Conservation (phyloP, 1,284 basidiomycete genomes). For the Inonotus obliquus region DNA sequence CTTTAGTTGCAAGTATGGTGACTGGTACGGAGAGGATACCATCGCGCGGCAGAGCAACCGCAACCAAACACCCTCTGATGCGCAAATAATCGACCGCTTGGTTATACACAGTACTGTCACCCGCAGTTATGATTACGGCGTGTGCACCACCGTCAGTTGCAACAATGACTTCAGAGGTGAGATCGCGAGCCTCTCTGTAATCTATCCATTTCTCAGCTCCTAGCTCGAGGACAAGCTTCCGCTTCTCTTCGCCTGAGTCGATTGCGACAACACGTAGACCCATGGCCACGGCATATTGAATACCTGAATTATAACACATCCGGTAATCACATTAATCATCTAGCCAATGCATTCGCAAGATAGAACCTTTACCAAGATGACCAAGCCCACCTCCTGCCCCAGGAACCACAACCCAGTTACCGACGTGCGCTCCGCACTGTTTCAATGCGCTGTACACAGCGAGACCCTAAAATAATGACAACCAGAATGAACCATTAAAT, state of each 20-base stretch:
- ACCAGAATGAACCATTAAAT: background rate
- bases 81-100: conserved; percentile 42
- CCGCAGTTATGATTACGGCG: conserved; percentile 35
- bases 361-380: conserved; percentile 15
- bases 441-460: conserved; percentile 45
- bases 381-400: conserved; percentile 32
- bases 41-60: conserved; percentile 39
- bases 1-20: background rate
- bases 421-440: conserved; percentile 34
- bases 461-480: conserved; percentile 24
- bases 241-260: conserved; percentile 41
- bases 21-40: background rate
- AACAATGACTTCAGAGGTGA: conserved; percentile 32
- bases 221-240: conserved; percentile 33
- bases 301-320: conserved; percentile 22
- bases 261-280: conserved; percentile 45
- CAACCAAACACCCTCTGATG: conserved; percentile 36
- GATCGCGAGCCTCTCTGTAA: conserved; percentile 33
- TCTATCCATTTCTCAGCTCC: conserved; percentile 43
- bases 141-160: conserved; percentile 44
- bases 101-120: conserved; percentile 35
- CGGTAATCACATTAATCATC: background rate
- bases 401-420: conserved; percentile 43
- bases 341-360: conserved; percentile 11
- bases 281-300: conserved; percentile 38